Base-by-base conservation (phyloP, 371 early-diverging fungal genomes). In the Homolaphlyctis polyrhiza region DNA sequence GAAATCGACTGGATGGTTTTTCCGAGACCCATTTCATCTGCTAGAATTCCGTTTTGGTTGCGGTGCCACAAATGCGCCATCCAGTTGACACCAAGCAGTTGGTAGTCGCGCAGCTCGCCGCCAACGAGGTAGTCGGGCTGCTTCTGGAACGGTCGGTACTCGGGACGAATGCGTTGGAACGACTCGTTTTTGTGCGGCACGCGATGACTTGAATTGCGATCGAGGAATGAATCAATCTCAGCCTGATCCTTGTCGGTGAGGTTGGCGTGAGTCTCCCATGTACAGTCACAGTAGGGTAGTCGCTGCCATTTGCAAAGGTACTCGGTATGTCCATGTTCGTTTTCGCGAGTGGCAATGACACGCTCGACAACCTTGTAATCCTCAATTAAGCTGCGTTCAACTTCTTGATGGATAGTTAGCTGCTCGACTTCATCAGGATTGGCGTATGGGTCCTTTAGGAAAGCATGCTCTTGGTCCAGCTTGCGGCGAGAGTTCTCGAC, bases 1-100 rank as follows among this genome's bases (percentile, higher is more conserved):
- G 97, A 91, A 54, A 99, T 97, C 0, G 97, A 94, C 77, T 99
- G 99, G 2, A 99, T 87, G 0, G 99, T 99, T 77, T 99, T 99
- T 16, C 99, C 99, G 45, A 99, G 77, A 30, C 99, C 99, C 71
- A 73, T 69, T 60, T 84, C 81, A 70, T 91, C 91, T 0, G 99
- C 99, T 45, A 97, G 71, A 63, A 98, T 96, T 23, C 95, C 97
- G 71, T 97, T 97, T 73, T 91, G 86, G 75, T 96, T 89, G 58
- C 84, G 84, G 66, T 93, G 92, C 99, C 99, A 99, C 32, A 96
- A 79, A 68, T 93, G 91, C n/a, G 97, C 91, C 89, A 98, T 92
- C 99, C 99, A 99, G 75, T 98, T 97, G 25, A 99, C 81, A 59
- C 99, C 98, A 32, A 91, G 89, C 35, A 98, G 75, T 75, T 99